Conservation (phyloP, 2,329 filamentous ascomycete genomes). For the Alternaria rosae region DNA sequence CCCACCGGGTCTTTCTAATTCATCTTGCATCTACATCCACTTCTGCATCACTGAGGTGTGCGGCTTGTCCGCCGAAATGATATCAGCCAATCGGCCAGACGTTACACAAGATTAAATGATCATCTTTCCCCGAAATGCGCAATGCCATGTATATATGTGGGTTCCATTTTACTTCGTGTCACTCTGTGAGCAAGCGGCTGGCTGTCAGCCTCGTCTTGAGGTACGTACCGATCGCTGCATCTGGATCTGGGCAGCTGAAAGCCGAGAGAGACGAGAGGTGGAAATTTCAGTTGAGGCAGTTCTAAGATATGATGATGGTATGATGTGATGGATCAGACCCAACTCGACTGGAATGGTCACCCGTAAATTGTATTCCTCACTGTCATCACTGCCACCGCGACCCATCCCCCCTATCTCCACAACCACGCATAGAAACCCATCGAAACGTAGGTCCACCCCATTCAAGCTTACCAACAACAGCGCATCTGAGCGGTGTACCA, state of each 20-base stretch:
- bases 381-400: no score
- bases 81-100: not conserved
- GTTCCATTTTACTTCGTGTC: no score
- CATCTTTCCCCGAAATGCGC: not conserved
- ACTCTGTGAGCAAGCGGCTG: no score
- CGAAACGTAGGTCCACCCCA: not conserved
- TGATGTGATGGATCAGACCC: no score
- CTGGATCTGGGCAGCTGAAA: no score
- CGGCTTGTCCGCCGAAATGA: not conserved
- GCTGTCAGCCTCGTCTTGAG: not conserved
- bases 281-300: no score
- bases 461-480: not conserved
- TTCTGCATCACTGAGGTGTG: no score
- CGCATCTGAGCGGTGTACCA: not conserved
- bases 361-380: no score
- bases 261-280: no score
- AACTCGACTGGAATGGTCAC: no score
- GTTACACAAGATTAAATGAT: not conserved
- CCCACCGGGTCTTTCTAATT: not conserved
- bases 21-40: not conserved
- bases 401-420: not conserved
- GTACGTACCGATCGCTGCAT: not conserved
- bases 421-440: not conserved
- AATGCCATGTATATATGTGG: not conserved
- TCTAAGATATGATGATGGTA: no score